phyloP scores from a whole-genome alignment of 805 yeast genomes.

The Lipomyces sp. region DNA sequence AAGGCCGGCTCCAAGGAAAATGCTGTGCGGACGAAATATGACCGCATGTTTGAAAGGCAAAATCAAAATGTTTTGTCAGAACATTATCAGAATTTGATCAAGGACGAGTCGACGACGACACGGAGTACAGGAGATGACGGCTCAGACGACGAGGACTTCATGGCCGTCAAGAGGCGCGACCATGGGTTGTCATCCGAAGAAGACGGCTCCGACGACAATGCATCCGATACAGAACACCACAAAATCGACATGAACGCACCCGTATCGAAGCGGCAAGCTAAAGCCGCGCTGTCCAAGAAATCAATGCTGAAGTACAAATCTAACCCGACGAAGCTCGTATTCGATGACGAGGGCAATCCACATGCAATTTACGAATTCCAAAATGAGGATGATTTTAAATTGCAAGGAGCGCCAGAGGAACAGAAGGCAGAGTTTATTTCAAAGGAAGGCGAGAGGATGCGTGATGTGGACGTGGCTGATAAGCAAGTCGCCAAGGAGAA shows the following conservation, averaged over 20 bases:
- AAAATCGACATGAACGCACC: slow-evolving; percentile 40
- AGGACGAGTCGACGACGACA: slow-evolving; percentile 36
- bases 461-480: slow-evolving; percentile 68
- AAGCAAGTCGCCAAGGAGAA: slow-evolving; percentile 73
- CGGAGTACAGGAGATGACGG: slow-evolving; percentile 35
- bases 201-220: not conserved
- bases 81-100: slow-evolving; percentile 73
- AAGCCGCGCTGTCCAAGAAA: slow-evolving; percentile 85
- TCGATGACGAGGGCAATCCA: slow-evolving; percentile 92
- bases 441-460: slow-evolving; percentile 68
- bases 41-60: slow-evolving; percentile 90
- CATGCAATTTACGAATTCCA: slow-evolving; percentile 90
- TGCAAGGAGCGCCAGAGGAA: slow-evolving; percentile 59
- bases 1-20: slow-evolving; percentile 38
- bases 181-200: slow-evolving; percentile 48
- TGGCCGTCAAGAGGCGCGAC: slow-evolving; percentile 73
- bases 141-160: slow-evolving; percentile 67
- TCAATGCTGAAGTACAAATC: slow-evolving; percentile 57
- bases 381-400: slow-evolving; percentile 80
- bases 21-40: slow-evolving; percentile 79
- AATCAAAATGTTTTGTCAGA: slow-evolving; percentile 90
- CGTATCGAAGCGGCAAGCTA: slow-evolving; percentile 78
- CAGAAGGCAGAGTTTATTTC: slow-evolving; percentile 67
- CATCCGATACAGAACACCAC: not conserved
- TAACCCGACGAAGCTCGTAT: slow-evolving; percentile 71